Evolutionary conservation across 495 filamentous ascomycete species (phyloP).

Genomic region (Aspergillus sclerotioniger): DNA sequence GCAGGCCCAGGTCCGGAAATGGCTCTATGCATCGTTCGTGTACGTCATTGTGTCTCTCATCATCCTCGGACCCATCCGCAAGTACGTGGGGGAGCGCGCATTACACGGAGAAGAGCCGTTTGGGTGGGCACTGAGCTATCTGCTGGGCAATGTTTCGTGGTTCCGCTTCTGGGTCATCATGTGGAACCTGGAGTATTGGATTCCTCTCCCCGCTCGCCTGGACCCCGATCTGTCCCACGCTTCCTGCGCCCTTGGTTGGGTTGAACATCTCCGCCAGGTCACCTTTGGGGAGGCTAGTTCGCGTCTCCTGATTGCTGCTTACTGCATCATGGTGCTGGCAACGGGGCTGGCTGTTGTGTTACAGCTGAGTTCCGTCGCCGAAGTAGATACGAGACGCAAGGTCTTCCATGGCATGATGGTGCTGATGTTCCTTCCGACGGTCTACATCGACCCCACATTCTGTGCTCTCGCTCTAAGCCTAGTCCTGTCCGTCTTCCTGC

Average conservation of each 20-base stretch:
- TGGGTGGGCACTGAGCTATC: constrained; percentile 87
- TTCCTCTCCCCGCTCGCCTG: constrained; percentile 61
- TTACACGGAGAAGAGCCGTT: constrained; percentile 75
- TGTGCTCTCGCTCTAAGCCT: constrained; percentile 72
- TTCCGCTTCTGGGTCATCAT: constrained; percentile 66
- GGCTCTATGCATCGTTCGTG: constrained; percentile 77
- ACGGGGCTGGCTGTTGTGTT: constrained; percentile 72
- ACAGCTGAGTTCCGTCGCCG: constrained; percentile 64
- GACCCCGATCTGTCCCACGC: constrained; percentile 27
- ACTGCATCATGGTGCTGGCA: constrained; percentile 67
- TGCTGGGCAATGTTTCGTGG: constrained; percentile 73
- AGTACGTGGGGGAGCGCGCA: constrained; percentile 62
- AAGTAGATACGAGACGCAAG: constrained; percentile 96
- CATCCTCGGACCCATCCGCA: constrained; percentile 68
- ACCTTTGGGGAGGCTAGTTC: constrained; percentile 73
- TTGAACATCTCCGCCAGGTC: constrained; percentile 54
- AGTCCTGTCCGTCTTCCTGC: constrained; percentile 75
- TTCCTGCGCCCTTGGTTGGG: constrained; percentile 52
- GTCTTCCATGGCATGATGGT: constrained; percentile 99
- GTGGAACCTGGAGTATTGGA: constrained; percentile 69
- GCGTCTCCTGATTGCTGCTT: constrained; percentile 71
- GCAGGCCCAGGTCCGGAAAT: constrained; percentile 74
- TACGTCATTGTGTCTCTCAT: constrained; percentile 63
- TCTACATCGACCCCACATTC: constrained; percentile 82
- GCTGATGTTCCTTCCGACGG: constrained; percentile 83